phyloP scores from a whole-genome alignment of 2,329 filamentous ascomycete species.

The Cyphellophora europaea region DNA sequence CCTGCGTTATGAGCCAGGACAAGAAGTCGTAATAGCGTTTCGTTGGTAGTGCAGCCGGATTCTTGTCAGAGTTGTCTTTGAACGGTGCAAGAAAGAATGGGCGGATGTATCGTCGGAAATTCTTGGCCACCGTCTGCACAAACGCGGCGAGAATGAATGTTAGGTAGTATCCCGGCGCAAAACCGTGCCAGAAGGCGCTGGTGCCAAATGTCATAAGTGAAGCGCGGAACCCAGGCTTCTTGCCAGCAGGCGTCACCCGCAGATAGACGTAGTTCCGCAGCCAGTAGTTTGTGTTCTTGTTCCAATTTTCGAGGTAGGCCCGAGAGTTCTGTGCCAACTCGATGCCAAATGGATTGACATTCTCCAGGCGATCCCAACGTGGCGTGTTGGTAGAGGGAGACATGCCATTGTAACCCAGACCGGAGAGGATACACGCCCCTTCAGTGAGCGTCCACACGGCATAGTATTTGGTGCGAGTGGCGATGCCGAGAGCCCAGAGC shows the following conservation, averaged over 20 bases:
- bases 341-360: constrained; percentile 76
- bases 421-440: constrained; percentile 85
- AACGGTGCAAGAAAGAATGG: constrained; percentile 84
- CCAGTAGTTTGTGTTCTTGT: constrained; percentile 98
- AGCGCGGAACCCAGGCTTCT: constrained; percentile 92
- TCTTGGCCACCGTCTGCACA: constrained; percentile 87
- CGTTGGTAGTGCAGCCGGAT: constrained; percentile 15
- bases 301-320: constrained; percentile 86
- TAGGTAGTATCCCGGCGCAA: constrained; percentile 93
- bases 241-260: constrained; percentile 85
- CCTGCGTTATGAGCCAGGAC: constrained; percentile 66
- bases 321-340: constrained; percentile 91
- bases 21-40: constrained; percentile 83
- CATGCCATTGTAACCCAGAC: constrained; percentile 88
- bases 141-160: constrained; percentile 83
- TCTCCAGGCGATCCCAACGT: constrained; percentile 81
- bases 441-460: constrained; percentile 91
- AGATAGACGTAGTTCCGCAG: constrained; percentile 92
- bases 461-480: constrained; percentile 86
- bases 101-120: constrained; percentile 78
- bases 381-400: constrained; percentile 77
- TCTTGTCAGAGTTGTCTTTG: constrained; percentile 56
- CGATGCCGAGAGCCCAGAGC: constrained; percentile 75
- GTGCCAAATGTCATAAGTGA: constrained; percentile 90
- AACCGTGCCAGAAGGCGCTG: constrained; percentile 95